These are phyloP conservation scores for Ceratocystis harringtonii DNA, from an alignment of 2,329 filamentous ascomycete species.

Conservation along the genomic window DNA sequence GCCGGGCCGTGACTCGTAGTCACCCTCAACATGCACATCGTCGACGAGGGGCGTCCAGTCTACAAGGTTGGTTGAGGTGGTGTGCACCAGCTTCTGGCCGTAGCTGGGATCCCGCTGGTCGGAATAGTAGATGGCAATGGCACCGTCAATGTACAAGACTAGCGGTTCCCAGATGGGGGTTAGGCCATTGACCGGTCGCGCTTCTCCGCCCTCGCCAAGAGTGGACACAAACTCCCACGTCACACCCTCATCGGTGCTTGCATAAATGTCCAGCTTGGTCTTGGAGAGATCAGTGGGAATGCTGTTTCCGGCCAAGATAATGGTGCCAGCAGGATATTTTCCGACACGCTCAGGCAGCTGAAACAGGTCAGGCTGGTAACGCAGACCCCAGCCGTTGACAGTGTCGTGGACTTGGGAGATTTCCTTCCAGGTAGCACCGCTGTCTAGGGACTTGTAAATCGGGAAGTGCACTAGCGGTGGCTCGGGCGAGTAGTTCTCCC, in stretches of 20 bases:
- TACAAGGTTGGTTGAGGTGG: conserved; percentile 42
- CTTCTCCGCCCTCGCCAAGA: conserved; percentile 48
- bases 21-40: conserved; percentile 46
- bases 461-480: conserved; percentile 41
- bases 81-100: conserved; percentile 55
- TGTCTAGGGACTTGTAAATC: conserved; percentile 37
- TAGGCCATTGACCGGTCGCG: conserved; percentile 45
- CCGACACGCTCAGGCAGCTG: conserved; percentile 44
- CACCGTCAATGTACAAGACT: conserved; percentile 39
- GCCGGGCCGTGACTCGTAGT: conserved; percentile 40
- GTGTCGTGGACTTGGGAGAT: conserved; percentile 48
- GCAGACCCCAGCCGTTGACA: conserved; percentile 48
- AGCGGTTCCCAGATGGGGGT: conserved; percentile 64
- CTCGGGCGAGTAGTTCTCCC: conserved; percentile 42
- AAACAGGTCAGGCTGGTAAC: conserved; percentile 56
- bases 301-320: conserved; percentile 46
- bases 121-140: conserved; percentile 53
- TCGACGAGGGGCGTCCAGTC: conserved; percentile 47
- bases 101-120: conserved; percentile 52
- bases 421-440: conserved; percentile 46
- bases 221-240: conserved; percentile 55
- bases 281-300: conserved; percentile 43
- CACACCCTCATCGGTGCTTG: conserved; percentile 41
- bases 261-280: conserved; percentile 57
- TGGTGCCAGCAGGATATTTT: conserved; percentile 43